A percentile compares a stretch with the other conserved stretches of the same genome.
Evolutionary conservation across 2,329 filamentous ascomycete species (phyloP).

Genomic region (Teratosphaeria viscida): DNA sequence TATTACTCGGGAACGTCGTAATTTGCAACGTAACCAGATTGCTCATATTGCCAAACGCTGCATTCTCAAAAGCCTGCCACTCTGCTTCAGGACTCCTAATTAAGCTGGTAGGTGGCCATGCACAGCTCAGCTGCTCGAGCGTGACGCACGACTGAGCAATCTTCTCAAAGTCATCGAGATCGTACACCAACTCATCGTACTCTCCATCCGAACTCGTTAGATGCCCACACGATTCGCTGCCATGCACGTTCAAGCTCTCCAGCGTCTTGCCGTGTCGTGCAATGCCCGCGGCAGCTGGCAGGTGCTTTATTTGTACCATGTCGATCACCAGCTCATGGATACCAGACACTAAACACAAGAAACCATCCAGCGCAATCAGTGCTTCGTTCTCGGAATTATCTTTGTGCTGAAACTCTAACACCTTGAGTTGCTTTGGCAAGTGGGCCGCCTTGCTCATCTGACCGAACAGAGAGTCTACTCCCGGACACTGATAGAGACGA

Average conservation of each 20-base stretch:
- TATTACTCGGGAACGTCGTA: conserved; percentile 38
- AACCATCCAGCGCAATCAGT: conserved; percentile 36
- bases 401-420: conserved; percentile 37
- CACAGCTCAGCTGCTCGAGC: conserved; percentile 38
- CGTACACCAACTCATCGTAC: conserved; percentile 36
- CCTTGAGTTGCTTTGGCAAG: conserved; percentile 35
- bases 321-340: conserved; percentile 36
- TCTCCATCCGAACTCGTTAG: conserved; percentile 10
- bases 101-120: conserved; percentile 36
- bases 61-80: conserved; percentile 34
- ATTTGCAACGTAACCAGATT: conserved; percentile 38
- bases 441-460: conserved; percentile 36
- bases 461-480: conserved; percentile 37
- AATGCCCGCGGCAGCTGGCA: conserved; percentile 35
- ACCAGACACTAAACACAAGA: conserved; percentile 37
- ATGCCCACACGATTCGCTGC: conserved; percentile 12
- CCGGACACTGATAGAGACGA: conserved; percentile 34
- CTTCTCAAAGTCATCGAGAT: conserved; percentile 33
- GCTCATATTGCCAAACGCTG: conserved; percentile 17
- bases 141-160: conserved; percentile 35
- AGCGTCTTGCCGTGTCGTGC: conserved; percentile 37
- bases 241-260: conserved; percentile 35
- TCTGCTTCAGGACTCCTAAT: conserved; percentile 31
- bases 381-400: conserved; percentile 39
- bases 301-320: conserved; percentile 29